Conservation (phyloP, 345 rosid species). For the Citrus hindsii region DNA sequence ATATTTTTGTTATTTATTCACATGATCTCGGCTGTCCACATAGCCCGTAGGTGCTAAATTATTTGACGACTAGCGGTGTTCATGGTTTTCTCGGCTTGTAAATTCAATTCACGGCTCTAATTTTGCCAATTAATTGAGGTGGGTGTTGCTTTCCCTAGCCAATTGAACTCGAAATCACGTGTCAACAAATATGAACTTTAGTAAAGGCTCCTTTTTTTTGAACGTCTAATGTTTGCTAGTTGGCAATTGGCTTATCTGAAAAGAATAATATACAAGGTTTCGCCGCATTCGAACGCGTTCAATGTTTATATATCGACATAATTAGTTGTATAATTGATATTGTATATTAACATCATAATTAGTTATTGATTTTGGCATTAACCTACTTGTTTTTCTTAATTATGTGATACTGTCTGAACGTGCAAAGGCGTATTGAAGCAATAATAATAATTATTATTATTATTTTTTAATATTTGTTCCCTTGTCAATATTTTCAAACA, state of each 20-base stretch:
- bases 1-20: constrained; percentile 7
- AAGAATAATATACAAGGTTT: not conserved
- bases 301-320: not conserved
- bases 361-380: not conserved
- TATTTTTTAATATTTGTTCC: not conserved
- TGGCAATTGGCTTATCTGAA: not conserved
- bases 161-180: constrained; percentile 1
- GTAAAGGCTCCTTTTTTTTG: not conserved
- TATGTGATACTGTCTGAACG: not conserved
- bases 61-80: constrained; percentile 19
- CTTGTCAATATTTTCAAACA: not conserved
- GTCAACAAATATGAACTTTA: not conserved
- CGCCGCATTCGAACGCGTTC: not conserved
- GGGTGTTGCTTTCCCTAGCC: not conserved
- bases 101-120: not conserved
- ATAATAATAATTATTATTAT: not conserved
- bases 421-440: constrained; percentile 1
- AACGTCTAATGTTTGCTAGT: not conserved
- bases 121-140: not conserved
- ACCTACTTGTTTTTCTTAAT: constrained; percentile 13
- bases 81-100: constrained; percentile 22
- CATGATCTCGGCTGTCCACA: constrained; percentile 31
- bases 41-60: not conserved
- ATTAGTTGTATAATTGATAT: not conserved
- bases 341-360: not conserved